Base-by-base conservation (phyloP, 1,284 basidiomycete genomes). In the Polyporus tsugae region DNA sequence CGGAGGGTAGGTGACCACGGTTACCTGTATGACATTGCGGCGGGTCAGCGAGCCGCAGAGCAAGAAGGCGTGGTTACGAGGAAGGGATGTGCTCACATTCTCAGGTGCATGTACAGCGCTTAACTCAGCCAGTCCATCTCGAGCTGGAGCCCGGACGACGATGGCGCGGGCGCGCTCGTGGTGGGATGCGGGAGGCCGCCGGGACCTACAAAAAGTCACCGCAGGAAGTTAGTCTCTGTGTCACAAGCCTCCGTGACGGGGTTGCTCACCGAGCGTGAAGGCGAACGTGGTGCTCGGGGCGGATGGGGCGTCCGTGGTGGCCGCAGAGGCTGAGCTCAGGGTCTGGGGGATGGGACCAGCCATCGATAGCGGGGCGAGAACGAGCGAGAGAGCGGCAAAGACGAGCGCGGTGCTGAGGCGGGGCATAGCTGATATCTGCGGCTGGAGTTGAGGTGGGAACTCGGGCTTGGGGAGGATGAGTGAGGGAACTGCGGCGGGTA, bases 91-190 rank as follows among this genome's bases (percentile, higher is more conserved):
- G 35, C 35, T 58, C 22, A 38, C 57, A 64, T 49, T 44, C 25
- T 22, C 29, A 29, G 15, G 17, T 5, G 52, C 25, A 38, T 38
- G 63, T 15, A 15, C 19, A 2, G 19, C 64, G 39, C 52, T 67
- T 53, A 69, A 4, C 42, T 52, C 19, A 70, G 61, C 69, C 69
- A 70, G 63, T 70, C 69, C 69, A 70, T 70, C 61, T 58, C 55
- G 35, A 58, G 55, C 35, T 9, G 2, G 19, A 38, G 55, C 59
- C 62, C 35, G 19, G 55, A 58, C 17, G 55, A 58, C 17, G 55
- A 38, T 10, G 55, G 10, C 19, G 55, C 35, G 17, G 33, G 55
- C 17, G 35, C 35, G 55, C 35, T 36, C 1, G 55, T 35, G 35
- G 55, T 36, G 10, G 55, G 55, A 25, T 60, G 62, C 25, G 44